These are phyloP conservation scores for Hirschfeldia incana DNA, from an alignment of 345 rosid species.

Conservation along the genomic window DNA sequence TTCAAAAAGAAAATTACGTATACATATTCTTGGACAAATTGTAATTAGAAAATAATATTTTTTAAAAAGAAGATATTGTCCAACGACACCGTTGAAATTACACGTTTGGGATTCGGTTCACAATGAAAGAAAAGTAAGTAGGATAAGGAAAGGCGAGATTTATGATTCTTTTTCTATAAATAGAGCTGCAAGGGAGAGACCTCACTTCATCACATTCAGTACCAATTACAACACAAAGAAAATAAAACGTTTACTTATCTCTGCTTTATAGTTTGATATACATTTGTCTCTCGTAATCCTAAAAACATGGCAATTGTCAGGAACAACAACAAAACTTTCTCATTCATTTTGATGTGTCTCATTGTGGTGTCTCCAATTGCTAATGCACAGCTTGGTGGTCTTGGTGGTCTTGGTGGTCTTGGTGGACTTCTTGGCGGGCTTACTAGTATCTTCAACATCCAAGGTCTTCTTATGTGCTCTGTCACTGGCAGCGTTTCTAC, in stretches of 20 bases:
- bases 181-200: conserved; percentile 33
- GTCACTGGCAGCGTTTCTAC: conserved; percentile 35
- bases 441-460: conserved; percentile 44
- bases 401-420: conserved; percentile 40
- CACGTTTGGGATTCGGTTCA: background rate
- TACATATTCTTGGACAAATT: no score
- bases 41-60: no score
- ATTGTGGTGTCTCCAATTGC: conserved; percentile 38
- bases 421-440: conserved; percentile 41
- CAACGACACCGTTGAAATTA: background rate
- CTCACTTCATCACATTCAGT: conserved; percentile 23
- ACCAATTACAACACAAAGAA: conserved; percentile 7
- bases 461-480: conserved; percentile 53
- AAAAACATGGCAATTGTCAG: conserved; percentile 21
- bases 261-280: background rate
- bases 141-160: background rate
- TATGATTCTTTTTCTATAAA: conserved; percentile 30
- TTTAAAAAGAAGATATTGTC: background rate
- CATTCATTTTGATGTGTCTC: conserved; percentile 30
- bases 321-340: conserved; percentile 21
- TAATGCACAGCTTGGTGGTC: conserved; percentile 55
- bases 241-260: background rate
- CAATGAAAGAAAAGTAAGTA: background rate
- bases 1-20: background rate
- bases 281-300: background rate